phyloP scores from a whole-genome alignment of 139 green algal species.

The Auxenochlorella pyrenoidosa region DNA sequence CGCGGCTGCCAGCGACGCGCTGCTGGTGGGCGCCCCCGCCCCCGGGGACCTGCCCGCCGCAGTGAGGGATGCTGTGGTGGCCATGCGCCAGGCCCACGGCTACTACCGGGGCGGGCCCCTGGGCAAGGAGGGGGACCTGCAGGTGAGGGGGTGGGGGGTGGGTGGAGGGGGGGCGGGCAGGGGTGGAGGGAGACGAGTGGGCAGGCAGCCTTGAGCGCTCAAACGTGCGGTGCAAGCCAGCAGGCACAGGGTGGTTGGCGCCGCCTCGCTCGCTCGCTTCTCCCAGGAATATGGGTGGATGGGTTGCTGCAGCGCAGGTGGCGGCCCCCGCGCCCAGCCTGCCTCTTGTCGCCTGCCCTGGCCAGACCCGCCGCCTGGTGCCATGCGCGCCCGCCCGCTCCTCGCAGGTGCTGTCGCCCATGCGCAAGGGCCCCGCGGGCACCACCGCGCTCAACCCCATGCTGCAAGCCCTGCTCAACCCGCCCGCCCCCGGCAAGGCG shows the following conservation, averaged over 20 bases:
- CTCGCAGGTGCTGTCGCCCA: constrained; percentile 77
- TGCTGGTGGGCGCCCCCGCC: not conserved
- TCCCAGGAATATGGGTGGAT: too few relatives aligned
- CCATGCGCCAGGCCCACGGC: constrained; percentile 11
- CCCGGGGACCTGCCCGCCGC: not conserved
- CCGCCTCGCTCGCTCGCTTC: too few relatives aligned
- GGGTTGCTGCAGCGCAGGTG: too few relatives aligned
- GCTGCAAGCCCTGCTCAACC: constrained; percentile 81
- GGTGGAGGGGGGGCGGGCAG: too few relatives aligned
- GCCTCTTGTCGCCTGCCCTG: too few relatives aligned
- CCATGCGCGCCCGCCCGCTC: not conserved
- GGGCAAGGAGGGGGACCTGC: constrained; percentile 5
- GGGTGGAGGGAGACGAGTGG: not conserved
- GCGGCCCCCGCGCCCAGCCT: too few relatives aligned
- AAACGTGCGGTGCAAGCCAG: not conserved
- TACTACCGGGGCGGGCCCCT: not conserved
- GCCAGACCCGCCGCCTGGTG: not conserved
- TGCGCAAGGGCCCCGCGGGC: constrained; percentile 55
- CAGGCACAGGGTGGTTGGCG: too few relatives aligned
- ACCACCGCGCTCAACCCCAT: constrained; percentile 59
- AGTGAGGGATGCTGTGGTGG: not conserved
- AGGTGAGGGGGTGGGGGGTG: not conserved
- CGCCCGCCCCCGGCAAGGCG: constrained; percentile 33
- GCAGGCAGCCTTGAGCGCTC: too few relatives aligned
- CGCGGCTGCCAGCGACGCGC: constrained; percentile 21